Conservation (phyloP, 306 rosid genomes). For the Hylodesmum podocarpum region DNA sequence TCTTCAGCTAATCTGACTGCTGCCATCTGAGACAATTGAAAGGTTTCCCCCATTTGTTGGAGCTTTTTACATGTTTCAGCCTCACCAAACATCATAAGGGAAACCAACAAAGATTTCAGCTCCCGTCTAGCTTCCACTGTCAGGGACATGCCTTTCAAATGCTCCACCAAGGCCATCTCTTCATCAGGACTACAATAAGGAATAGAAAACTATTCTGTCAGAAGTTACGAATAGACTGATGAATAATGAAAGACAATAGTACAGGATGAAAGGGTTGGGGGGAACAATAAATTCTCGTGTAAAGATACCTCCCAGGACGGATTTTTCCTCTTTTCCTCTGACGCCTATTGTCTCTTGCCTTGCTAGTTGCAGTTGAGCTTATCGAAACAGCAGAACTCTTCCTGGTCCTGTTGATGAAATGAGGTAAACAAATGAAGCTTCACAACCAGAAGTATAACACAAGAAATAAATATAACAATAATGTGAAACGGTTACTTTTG, state of each 20-base stretch:
- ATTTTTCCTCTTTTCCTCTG: constrained; percentile 94
- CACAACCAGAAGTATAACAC: background rate
- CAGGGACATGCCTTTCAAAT: constrained; percentile 80
- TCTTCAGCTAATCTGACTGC: constrained; percentile 82
- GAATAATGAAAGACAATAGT: background rate
- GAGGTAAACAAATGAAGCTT: constrained; percentile 28
- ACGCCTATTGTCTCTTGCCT: constrained; percentile 79
- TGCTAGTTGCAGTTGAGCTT: constrained; percentile 69
- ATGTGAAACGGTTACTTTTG: background rate
- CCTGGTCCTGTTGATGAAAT: constrained; percentile 63
- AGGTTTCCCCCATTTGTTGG: constrained; percentile 75
- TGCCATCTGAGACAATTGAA: constrained; percentile 82
- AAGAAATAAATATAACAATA: constrained; percentile 11
- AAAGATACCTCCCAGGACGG: constrained; percentile 90
- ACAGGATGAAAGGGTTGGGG: background rate
- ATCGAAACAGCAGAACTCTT: constrained; percentile 65
- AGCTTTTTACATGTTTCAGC: constrained; percentile 77
- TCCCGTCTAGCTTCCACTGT: constrained; percentile 63
- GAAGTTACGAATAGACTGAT: background rate
- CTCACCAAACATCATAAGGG: constrained; percentile 84
- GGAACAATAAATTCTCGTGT: background rate
- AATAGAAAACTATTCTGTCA: constrained; percentile 14
- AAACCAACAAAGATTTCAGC: constrained; percentile 71
- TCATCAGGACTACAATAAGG: constrained; percentile 74
- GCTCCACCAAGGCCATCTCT: constrained; percentile 89